These are phyloP conservation scores for Xylaria sp. DNA, from an alignment of 495 filamentous ascomycete genomes.

Conservation along the genomic window DNA sequence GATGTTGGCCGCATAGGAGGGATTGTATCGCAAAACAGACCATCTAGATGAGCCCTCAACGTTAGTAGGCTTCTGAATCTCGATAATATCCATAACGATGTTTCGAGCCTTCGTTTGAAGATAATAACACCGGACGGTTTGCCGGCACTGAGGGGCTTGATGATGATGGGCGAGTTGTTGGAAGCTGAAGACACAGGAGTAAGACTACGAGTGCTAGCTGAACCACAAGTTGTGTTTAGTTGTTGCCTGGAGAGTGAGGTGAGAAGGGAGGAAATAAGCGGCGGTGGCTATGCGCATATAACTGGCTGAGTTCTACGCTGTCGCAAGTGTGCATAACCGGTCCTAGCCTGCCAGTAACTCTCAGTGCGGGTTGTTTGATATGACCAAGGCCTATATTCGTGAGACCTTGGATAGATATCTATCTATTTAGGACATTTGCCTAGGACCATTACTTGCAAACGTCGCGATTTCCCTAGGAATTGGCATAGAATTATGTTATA, in stretches of 20 bases:
- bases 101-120: neutral
- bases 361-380: neutral
- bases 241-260: no score
- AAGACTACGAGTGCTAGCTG: neutral
- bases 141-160: neutral
- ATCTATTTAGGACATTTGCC: conserved; percentile 13
- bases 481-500: neutral
- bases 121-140: neutral
- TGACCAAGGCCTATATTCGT: conserved; percentile 2
- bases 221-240: neutral
- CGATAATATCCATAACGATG: neutral
- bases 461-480: neutral
- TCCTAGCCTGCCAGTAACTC: neutral
- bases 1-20: neutral
- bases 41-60: neutral
- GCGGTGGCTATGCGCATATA: neutral
- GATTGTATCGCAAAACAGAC: neutral
- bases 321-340: conserved; percentile 15
- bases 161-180: neutral
- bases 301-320: neutral
- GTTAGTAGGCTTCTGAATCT: neutral
- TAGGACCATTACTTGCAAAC: neutral
- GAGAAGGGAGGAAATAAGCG: neutral
- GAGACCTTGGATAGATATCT: neutral
- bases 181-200: neutral